These are phyloP conservation scores for Candida hungchunana DNA, from an alignment of 805 yeast species.

Conservation along the genomic window DNA sequence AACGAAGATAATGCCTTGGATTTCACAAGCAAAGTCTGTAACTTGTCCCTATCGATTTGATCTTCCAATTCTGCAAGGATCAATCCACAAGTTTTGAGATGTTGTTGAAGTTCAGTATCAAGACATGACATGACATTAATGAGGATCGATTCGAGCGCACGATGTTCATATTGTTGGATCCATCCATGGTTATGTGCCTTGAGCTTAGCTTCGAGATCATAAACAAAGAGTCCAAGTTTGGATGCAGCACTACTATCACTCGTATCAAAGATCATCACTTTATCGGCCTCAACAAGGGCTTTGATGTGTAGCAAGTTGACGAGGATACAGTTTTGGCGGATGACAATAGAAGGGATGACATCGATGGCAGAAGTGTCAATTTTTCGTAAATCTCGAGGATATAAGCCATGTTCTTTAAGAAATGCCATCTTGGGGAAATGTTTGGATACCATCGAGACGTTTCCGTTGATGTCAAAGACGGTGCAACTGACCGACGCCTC, in stretches of 20 bases:
- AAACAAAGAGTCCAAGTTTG: conserved; percentile 71
- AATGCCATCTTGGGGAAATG: conserved; percentile 76
- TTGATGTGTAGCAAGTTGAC: conserved; percentile 83
- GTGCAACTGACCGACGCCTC: conserved; percentile 69
- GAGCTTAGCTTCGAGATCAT: conserved; percentile 76
- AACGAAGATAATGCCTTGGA: conserved; percentile 69
- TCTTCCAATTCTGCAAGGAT: conserved; percentile 71
- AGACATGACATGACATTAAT: conserved; percentile 75
- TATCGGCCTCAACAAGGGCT: conserved; percentile 78
- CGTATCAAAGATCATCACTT: conserved; percentile 79
- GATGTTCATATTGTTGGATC: conserved; percentile 66
- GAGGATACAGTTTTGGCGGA: conserved; percentile 70
- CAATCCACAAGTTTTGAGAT: conserved; percentile 52
- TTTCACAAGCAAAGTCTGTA: conserved; percentile 67
- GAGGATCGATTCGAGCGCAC: conserved; percentile 77
- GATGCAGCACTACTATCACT: conserved; percentile 51
- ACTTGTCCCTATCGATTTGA: conserved; percentile 69
- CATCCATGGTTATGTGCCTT: conserved; percentile 34
- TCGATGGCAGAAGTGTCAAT: conserved; percentile 71
- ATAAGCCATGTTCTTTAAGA: conserved; percentile 65
- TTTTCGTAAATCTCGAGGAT: conserved; percentile 83
- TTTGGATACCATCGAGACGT: conserved; percentile 71
- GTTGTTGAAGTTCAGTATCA: conserved; percentile 68
- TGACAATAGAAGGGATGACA: conserved; percentile 85
- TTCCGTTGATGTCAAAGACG: conserved; percentile 69